Evolutionary conservation across 148 eudicot species (phyloP).

Genomic region (Amaranthus hypochondriacus): DNA sequence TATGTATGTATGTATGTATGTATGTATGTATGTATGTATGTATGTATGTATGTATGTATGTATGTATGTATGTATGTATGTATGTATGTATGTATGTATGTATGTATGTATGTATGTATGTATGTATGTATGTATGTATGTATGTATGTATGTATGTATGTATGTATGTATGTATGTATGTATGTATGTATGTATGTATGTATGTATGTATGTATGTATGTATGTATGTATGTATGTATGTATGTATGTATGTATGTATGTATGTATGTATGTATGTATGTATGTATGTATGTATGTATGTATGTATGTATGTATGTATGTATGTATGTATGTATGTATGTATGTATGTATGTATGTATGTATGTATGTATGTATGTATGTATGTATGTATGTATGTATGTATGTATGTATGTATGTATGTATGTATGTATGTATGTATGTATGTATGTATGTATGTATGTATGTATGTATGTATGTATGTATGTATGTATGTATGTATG

Average conservation of each 20-base stretch:
- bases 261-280: not conserved
- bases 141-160: not conserved
- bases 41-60: not conserved
- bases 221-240: not conserved
- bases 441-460: not conserved
- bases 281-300: not conserved
- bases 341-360: not conserved
- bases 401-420: not conserved
- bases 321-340: not conserved
- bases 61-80: not conserved
- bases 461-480: slow-evolving; percentile 3
- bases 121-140: not conserved
- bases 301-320: not conserved
- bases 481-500: slow-evolving; percentile 1
- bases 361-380: slow-evolving; percentile 1
- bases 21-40: not conserved
- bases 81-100: not conserved
- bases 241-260: not conserved
- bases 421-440: not conserved
- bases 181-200: slow-evolving; percentile 3
- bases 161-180: not conserved
- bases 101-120: not conserved
- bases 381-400: slow-evolving; percentile 1
- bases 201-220: not conserved
- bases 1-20: not conserved